Evolutionary conservation across 1,284 basidiomycete genomes (phyloP).

Genomic region (Apiotrichum sp.): DNA sequence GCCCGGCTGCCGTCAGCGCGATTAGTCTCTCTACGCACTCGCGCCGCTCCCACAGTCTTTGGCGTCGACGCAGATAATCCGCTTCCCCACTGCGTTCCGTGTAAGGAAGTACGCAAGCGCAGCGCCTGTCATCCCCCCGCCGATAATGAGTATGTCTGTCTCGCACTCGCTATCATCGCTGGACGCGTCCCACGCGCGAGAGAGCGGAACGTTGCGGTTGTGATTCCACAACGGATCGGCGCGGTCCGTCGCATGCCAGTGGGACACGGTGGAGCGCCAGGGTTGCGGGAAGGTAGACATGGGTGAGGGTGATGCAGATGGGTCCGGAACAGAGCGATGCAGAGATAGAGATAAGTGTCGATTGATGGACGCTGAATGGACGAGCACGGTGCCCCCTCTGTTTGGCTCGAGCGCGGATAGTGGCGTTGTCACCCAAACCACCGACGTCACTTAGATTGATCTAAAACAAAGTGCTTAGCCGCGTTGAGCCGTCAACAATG

Average conservation of each 20-base stretch:
- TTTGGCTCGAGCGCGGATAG: no score
- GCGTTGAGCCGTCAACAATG: no score
- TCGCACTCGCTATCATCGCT: not conserved
- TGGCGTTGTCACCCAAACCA: no score
- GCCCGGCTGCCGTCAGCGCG: slow-evolving; percentile 20
- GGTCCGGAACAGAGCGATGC: no score
- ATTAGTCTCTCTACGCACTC: slow-evolving; percentile 17
- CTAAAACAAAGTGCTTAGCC: no score
- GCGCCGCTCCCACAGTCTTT: slow-evolving; percentile 40
- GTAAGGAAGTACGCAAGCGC: slow-evolving; percentile 32
- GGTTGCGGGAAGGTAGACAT: slow-evolving; percentile 27
- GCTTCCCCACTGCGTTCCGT: slow-evolving; percentile 20
- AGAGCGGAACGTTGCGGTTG: slow-evolving; percentile 5
- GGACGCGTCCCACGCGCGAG: not conserved
- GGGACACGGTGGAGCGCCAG: slow-evolving; percentile 21
- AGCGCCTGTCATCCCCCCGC: slow-evolving; percentile 28
- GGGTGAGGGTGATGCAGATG: not conserved
- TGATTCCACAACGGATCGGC: slow-evolving; percentile 22
- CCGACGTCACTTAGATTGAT: no score
- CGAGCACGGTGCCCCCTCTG: no score
- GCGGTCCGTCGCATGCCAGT: slow-evolving; percentile 29
- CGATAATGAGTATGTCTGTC: slow-evolving; percentile 27
- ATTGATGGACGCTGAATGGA: no score
- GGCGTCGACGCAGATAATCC: slow-evolving; percentile 31
- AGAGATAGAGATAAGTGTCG: no score